Conservation (phyloP, 1,139 yeast species). For the Nakaseomyces sp. region DNA sequence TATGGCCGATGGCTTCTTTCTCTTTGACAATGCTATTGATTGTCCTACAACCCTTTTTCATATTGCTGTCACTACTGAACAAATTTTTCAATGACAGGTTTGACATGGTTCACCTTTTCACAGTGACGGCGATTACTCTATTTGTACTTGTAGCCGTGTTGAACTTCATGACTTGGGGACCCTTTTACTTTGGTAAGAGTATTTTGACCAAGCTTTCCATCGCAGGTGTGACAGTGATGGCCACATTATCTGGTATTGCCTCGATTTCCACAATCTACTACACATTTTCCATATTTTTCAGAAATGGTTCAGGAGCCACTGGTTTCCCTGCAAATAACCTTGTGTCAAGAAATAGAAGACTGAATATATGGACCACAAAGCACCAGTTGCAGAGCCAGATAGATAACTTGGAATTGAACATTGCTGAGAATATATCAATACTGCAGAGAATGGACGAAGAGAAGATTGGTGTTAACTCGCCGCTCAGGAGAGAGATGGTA, state of each 20-base stretch:
- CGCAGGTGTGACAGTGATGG: slow-evolving; percentile 65
- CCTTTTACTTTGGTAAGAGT: slow-evolving; percentile 34
- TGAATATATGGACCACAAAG: slow-evolving; percentile 22
- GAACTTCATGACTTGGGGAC: slow-evolving; percentile 21
- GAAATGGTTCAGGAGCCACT: slow-evolving; percentile 10
- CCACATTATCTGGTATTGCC: slow-evolving; percentile 64
- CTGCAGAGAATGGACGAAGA: slow-evolving; percentile 14
- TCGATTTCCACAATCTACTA: slow-evolving; percentile 59
- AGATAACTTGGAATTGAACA: slow-evolving; percentile 15
- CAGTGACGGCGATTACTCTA: slow-evolving; percentile 20
- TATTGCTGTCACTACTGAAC: slow-evolving; percentile 27
- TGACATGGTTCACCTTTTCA: slow-evolving; percentile 20
- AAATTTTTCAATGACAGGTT: slow-evolving; percentile 30
- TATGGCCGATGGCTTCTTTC: slow-evolving; percentile 26
- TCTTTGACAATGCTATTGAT: slow-evolving; percentile 19
- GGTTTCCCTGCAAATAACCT: slow-evolving; percentile 5
- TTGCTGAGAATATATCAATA: slow-evolving; percentile 15
- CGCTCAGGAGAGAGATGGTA: slow-evolving; percentile 15
- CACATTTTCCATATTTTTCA: slow-evolving; percentile 22
- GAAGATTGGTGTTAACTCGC: slow-evolving; percentile 9
- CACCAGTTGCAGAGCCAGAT: slow-evolving; percentile 15
- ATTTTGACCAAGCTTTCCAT: slow-evolving; percentile 53
- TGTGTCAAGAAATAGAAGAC: slow-evolving; percentile 11
- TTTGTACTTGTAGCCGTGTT: slow-evolving; percentile 17
- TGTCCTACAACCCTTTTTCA: slow-evolving; percentile 31